These are phyloP conservation scores for Perkinsela sp. DNA, from an alignment of 208 protist genomes.

Conservation along the genomic window DNA sequence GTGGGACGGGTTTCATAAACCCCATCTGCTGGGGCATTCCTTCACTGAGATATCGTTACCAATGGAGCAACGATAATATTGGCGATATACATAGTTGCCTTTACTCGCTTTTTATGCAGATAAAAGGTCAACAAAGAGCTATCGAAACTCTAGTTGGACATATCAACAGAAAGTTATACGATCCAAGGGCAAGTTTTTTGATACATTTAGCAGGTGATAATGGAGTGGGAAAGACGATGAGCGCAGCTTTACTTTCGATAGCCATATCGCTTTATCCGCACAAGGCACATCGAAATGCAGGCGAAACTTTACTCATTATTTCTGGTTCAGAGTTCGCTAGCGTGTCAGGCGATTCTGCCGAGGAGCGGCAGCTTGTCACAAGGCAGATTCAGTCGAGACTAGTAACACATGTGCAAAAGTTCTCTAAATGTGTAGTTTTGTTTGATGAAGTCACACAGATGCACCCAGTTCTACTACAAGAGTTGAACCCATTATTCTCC, in stretches of 20 bases:
- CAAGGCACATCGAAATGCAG: not conserved
- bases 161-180: constrained; percentile 16
- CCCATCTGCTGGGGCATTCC: not conserved
- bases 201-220: constrained; percentile 48
- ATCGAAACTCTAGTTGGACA: not conserved
- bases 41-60: not conserved
- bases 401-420: not conserved
- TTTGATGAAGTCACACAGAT: not conserved
- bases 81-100: not conserved
- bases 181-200: constrained; percentile 13
- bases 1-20: not conserved
- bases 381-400: not conserved
- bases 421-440: not conserved
- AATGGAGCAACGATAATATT: not conserved
- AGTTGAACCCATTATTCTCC: not conserved
- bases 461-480: not conserved
- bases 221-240: constrained; percentile 40
- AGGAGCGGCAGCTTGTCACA: not conserved
- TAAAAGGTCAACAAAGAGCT: not conserved
- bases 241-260: constrained; percentile 28
- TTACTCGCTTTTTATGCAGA: not conserved
- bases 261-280: constrained; percentile 11
- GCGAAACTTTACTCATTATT: not conserved
- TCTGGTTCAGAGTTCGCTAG: not conserved
- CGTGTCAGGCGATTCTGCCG: not conserved